These are phyloP conservation scores for Sophora flavescens DNA, from an alignment of 306 rosid genomes.

Conservation along the genomic window DNA sequence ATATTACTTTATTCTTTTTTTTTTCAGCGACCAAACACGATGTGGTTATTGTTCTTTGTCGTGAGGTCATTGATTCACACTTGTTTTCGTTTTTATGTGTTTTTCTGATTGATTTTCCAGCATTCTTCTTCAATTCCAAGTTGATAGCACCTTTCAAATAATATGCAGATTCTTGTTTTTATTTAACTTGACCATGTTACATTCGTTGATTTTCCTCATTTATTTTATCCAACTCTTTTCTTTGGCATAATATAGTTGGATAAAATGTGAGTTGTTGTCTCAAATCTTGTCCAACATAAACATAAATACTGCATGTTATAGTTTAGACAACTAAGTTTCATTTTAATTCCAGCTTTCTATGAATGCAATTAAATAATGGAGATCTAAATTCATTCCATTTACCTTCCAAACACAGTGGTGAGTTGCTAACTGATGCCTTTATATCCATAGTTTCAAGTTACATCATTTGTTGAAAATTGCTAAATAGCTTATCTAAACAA, in stretches of 20 bases:
- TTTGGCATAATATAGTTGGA: too few species aligned
- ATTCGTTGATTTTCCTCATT: too few species aligned
- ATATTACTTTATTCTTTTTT: neutral
- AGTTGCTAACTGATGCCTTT: neutral
- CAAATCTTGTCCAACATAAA: too few species aligned
- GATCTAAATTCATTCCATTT: neutral
- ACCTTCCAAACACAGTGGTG: neutral
- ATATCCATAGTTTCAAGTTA: neutral
- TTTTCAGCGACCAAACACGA: neutral
- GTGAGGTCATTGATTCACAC: too few species aligned
- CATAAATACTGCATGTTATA: too few species aligned
- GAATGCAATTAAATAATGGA: neutral
- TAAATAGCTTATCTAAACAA: neutral
- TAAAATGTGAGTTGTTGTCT: too few species aligned
- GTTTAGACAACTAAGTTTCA: neutral
- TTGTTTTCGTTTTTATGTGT: neutral
- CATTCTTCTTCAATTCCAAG: too few species aligned
- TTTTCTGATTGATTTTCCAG: too few species aligned
- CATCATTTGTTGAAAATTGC: neutral
- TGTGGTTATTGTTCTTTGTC: neutral
- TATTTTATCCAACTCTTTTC: too few species aligned
- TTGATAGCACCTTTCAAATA: too few species aligned
- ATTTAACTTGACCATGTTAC: neutral
- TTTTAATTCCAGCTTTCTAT: neutral
- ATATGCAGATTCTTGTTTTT: neutral